Evolutionary conservation across 208 protist genomes (phyloP), one percentile per base, ranked within the genome.

Genomic region (Crithidia brevicula): DNA sequence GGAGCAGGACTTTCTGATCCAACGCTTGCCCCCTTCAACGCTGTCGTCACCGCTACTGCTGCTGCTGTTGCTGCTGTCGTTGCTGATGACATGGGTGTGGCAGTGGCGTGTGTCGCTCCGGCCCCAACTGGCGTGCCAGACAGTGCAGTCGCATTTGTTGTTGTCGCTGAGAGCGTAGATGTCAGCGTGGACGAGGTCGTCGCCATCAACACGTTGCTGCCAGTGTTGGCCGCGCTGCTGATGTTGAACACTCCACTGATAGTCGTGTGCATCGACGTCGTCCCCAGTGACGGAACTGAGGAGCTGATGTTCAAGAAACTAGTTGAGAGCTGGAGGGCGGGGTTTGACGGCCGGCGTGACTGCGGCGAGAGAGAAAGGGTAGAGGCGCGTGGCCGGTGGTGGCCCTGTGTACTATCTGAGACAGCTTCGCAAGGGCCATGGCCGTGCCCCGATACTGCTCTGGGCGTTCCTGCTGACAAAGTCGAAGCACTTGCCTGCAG

Each of bases 231-330:
- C 2, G 56, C 27, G 25, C 56, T 36, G 40, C 53, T 46, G 20
- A 11, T n/a, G 53, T 31, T 46, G 25, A 50, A 25, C 0, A 40
- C 23, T 9, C 30, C 40, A 27, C 56, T 62, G 36, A 4, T 38
- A 4, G 56, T 62, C 9, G 16, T 50, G 11, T 58, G 52, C 18
- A 15, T 23, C 22, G 40, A 50, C 23, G 25, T 33, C n/a, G 18
- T 50, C n/a, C 27, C 27, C 25, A 47, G 56, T 4, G 56, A 62
- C 11, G 15, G 23, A 1, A 15, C 56, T 3, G 25, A 50, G 40
- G 56, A 62, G 40, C 56, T 62, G 18, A 50, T n/a, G 40, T 50
- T 62, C 11, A 62, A 23, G 15, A 50, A 62, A 18, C 40, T 62
- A 27, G 10, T 47, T 23, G 56, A 62, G 22, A 50, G 40, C 56